Evolutionary conservation across 208 protist species (phyloP).

Genomic region (Blastocrithidia nonstop): DNA sequence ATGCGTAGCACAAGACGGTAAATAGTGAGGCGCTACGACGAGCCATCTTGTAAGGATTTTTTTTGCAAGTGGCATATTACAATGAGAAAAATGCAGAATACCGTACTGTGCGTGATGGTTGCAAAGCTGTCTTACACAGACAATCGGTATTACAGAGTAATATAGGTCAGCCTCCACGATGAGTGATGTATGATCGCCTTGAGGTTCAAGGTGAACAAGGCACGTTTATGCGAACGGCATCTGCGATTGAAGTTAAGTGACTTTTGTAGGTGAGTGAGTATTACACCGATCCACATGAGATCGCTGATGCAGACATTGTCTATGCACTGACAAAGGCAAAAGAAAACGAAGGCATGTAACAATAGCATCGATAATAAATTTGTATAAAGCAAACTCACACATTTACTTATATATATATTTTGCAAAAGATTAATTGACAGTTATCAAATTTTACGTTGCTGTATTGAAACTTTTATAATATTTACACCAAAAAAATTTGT

Average conservation of each 20-base stretch:
- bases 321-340: constrained; percentile 4
- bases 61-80: constrained; percentile 61
- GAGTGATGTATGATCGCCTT: constrained; percentile 76
- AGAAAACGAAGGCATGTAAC: constrained; percentile 3
- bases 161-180: constrained; percentile 14
- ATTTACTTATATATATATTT: neutral
- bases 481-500: too few relatives aligned
- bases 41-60: constrained; percentile 72
- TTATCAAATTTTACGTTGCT: too few relatives aligned
- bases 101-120: constrained; percentile 45
- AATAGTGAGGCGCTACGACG: constrained; percentile 59
- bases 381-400: neutral
- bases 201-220: constrained; percentile 63
- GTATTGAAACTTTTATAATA: too few relatives aligned
- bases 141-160: constrained; percentile 21
- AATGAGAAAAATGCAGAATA: constrained; percentile 11
- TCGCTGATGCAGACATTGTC: constrained; percentile 52
- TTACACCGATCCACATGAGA: constrained; percentile 36
- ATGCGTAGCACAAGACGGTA: constrained; percentile 15
- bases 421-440: neutral
- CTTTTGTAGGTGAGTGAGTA: constrained; percentile 53
- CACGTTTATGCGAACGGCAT: constrained; percentile 47
- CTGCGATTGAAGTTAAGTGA: constrained; percentile 57
- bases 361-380: neutral
- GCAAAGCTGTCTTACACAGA: constrained; percentile 21